Conservation (phyloP, 1,284 basidiomycete genomes). For the Meripilus lineatus region DNA sequence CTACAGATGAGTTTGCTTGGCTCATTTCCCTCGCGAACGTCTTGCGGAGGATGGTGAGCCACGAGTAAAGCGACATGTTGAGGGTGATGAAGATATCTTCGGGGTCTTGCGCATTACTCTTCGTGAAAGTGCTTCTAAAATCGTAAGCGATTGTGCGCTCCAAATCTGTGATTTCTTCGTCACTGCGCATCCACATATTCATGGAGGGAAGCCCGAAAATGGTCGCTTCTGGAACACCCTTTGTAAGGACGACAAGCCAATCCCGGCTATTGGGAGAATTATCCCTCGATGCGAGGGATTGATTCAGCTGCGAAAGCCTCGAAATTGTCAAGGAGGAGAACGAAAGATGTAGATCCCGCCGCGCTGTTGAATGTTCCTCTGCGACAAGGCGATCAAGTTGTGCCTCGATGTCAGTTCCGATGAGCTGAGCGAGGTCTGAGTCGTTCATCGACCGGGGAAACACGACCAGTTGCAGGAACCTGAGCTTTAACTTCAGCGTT, state of each 20-base stretch:
- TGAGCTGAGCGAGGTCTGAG: constrained; percentile 66
- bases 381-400: constrained; percentile 58
- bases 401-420: constrained; percentile 61
- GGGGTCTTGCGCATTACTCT: constrained; percentile 38
- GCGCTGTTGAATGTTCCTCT: constrained; percentile 41
- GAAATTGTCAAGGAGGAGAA: constrained; percentile 75
- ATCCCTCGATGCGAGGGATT: constrained; percentile 33
- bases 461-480: constrained; percentile 58
- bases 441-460: constrained; percentile 76
- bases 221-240: constrained; percentile 57
- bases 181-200: constrained; percentile 72
- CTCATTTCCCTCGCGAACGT: constrained; percentile 71
- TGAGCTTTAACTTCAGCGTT: constrained; percentile 64
- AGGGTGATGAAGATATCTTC: constrained; percentile 80
- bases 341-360: constrained; percentile 61
- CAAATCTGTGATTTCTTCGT: constrained; percentile 43
- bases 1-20: constrained; percentile 56
- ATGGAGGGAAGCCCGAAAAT: constrained; percentile 77
- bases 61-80: constrained; percentile 75
- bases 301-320: constrained; percentile 55
- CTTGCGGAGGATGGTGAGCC: constrained; percentile 72
- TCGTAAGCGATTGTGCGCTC: constrained; percentile 53
- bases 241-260: constrained; percentile 54
- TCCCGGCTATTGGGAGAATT: constrained; percentile 34
- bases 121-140: constrained; percentile 68